These are phyloP conservation scores for Acanthamoeba divionensis DNA, from an alignment of 208 protist genomes.

Conservation along the genomic window DNA sequence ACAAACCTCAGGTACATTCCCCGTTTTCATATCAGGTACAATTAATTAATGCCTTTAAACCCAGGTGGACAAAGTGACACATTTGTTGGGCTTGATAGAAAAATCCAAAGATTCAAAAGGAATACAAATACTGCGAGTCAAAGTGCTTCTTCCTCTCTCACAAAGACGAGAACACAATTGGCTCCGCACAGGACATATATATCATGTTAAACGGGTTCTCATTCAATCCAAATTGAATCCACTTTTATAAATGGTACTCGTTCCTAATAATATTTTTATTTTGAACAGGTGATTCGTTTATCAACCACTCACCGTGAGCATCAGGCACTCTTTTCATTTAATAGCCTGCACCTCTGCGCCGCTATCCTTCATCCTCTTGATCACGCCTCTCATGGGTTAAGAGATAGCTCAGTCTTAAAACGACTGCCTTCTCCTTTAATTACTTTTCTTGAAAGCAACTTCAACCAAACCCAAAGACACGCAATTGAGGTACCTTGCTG, in stretches of 20 bases:
- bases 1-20: neutral
- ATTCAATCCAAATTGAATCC: neutral
- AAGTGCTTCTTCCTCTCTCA: no score
- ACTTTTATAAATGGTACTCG: neutral
- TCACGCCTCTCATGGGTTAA: no score
- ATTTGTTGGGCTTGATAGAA: constrained; percentile 45
- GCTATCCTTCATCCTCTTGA: neutral
- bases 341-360: neutral
- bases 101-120: neutral
- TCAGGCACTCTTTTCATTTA: neutral
- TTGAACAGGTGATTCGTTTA: neutral
- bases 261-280: neutral
- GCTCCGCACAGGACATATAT: no score
- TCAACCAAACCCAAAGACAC: neutral
- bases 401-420: no score
- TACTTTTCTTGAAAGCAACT: neutral
- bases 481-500: constrained; percentile 32
- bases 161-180: no score
- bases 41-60: no score
- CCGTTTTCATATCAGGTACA: neutral
- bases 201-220: no score
- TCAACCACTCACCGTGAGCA: neutral
- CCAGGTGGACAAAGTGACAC: neutral
- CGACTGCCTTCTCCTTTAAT: neutral
- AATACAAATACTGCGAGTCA: neutral